Percentiles rank a stretch among this genome's conserved stretches.
Conservation (phyloP, 2,329 filamentous ascomycete species). For the Cercospora nicotianae region DNA sequence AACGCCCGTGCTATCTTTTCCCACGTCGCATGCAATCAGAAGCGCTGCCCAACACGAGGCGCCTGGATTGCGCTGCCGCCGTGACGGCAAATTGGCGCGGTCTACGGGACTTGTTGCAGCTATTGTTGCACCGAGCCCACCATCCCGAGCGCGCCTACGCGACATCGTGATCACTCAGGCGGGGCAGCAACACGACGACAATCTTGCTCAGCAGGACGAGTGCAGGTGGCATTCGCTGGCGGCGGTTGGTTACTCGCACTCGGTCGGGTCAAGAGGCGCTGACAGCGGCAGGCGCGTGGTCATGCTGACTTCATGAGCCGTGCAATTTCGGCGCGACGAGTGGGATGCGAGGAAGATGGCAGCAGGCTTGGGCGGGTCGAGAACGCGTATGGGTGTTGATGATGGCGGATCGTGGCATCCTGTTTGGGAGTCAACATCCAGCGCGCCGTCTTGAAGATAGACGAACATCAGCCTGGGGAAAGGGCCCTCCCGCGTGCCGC, state of each 20-base stretch:
- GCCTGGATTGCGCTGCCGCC: conserved; percentile 7
- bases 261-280: conserved; percentile 11
- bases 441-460: conserved; percentile 2
- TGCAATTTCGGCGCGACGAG: neutral
- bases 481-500: too few relatives aligned
- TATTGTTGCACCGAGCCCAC: neutral
- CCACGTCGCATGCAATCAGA: neutral
- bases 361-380: neutral
- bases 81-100: conserved; percentile 9
- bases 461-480: neutral
- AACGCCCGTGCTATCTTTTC: conserved; percentile 1
- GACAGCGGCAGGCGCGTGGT: neutral
- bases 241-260: neutral
- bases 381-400: neutral
- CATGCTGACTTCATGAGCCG: conserved; percentile 10
- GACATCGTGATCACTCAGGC: conserved; percentile 2
- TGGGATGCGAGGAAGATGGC: neutral
- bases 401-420: conserved; percentile 10
- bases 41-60: neutral
- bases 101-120: neutral
- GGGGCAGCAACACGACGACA: neutral
- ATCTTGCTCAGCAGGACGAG: neutral
- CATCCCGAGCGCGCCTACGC: neutral
- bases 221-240: neutral
- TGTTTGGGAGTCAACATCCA: conserved; percentile 10